A percentile compares a stretch with the other conserved stretches of the same genome.
These are phyloP conservation scores for Zasmidium angulare DNA, from an alignment of 2,329 filamentous ascomycete species.

Conservation along the genomic window DNA sequence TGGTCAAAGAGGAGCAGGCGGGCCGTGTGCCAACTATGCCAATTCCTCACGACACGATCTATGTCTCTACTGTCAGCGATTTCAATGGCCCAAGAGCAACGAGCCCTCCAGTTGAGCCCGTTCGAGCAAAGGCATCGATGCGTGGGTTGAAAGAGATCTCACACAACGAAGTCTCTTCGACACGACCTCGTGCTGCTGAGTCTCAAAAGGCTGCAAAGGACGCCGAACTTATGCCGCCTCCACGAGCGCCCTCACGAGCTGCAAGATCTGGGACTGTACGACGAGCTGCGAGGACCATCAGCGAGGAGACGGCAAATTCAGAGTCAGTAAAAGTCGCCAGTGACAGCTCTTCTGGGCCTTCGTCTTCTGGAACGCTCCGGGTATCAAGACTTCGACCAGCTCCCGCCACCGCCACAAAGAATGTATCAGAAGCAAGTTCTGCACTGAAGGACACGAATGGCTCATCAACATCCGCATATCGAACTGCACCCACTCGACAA, in stretches of 20 bases:
- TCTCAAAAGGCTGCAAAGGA: constrained; percentile 26
- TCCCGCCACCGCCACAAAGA: constrained; percentile 16
- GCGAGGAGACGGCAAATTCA: constrained; percentile 34
- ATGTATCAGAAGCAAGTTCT: constrained; percentile 15
- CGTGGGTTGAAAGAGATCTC: constrained; percentile 47
- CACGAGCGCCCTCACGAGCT: constrained; percentile 24
- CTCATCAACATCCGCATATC: constrained; percentile 26
- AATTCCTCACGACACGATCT: constrained; percentile 49
- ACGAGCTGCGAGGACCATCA: constrained; percentile 33
- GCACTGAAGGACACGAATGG: constrained; percentile 25
- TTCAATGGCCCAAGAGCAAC: constrained; percentile 29
- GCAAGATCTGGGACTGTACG: constrained; percentile 30
- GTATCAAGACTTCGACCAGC: constrained; percentile 23
- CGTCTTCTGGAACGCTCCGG: constrained; percentile 21
- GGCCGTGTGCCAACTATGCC: constrained; percentile 51
- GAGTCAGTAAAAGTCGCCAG: constrained; percentile 26
- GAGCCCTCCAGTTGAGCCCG: constrained; percentile 28
- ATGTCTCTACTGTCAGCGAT: constrained; percentile 39
- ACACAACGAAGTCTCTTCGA: constrained; percentile 41
- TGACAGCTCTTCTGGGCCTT: constrained; percentile 20
- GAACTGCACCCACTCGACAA: constrained; percentile 24
- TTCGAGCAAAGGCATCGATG: constrained; percentile 38
- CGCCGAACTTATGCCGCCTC: constrained; percentile 35
- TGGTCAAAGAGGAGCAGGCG: constrained; percentile 49
- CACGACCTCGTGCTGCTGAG: constrained; percentile 15